A percentile compares a stretch with the other conserved stretches of the same genome.
Conservation (phyloP, 345 rosid genomes). For the Citrus medica region DNA sequence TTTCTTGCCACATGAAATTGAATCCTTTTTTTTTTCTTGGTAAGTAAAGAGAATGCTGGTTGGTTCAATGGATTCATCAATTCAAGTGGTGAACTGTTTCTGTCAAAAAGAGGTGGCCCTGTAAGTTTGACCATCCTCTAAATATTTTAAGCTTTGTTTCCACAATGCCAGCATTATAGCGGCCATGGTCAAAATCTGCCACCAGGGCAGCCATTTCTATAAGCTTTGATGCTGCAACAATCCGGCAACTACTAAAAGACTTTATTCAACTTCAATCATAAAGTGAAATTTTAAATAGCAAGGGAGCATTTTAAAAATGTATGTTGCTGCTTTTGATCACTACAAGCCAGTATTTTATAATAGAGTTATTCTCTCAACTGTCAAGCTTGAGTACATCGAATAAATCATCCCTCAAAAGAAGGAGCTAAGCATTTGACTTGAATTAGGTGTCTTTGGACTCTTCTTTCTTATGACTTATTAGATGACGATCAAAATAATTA, state of each 20-base stretch:
- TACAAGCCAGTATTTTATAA: neutral
- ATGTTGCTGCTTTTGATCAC: constrained; percentile 12
- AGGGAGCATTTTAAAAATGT: neutral
- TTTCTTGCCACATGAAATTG: neutral
- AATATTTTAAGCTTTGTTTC: neutral
- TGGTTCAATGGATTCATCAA: neutral
- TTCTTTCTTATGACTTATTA: neutral
- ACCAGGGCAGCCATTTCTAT: constrained; percentile 1
- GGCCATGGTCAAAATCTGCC: constrained; percentile 12
- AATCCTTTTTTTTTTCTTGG: too few species aligned
- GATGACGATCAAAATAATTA: neutral
- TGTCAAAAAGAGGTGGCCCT: neutral
- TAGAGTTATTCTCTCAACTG: neutral
- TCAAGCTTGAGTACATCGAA: neutral
- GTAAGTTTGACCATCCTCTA: neutral
- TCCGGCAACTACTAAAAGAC: neutral
- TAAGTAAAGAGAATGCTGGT: too few species aligned
- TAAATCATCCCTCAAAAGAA: neutral
- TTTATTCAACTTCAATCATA: neutral
- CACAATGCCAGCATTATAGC: constrained; percentile 8
- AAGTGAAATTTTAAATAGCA: neutral
- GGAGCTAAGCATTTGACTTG: neutral
- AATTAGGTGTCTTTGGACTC: neutral
- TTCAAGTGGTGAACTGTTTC: neutral
- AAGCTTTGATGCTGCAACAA: constrained; percentile 3